Evolutionary conservation across 306 rosid species (phyloP).

Genomic region (Amphicarpaea edgeworthii): DNA sequence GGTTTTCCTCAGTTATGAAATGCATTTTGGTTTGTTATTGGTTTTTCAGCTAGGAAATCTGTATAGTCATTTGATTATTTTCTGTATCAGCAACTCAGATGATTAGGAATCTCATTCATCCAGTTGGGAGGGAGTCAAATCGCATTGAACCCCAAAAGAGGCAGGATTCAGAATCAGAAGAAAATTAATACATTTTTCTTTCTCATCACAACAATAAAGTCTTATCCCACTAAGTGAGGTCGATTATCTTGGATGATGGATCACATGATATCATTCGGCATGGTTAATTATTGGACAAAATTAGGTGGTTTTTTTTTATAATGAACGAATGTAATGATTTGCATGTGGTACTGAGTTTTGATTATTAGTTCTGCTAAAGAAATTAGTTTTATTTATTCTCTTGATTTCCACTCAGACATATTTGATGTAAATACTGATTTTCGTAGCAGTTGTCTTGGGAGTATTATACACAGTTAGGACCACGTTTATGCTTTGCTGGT

Average conservation of each 20-base stretch:
- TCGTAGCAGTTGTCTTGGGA: background rate
- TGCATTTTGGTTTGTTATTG: background rate
- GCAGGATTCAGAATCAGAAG: conserved; percentile 51
- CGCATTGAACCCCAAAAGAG: conserved; percentile 19
- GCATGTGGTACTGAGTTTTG: background rate
- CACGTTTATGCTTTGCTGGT: conserved; percentile 1
- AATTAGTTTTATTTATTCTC: background rate
- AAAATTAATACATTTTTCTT: conserved; percentile 32
- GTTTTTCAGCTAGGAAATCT: background rate
- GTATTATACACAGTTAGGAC: background rate
- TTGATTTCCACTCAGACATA: background rate
- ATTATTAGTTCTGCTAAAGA: background rate
- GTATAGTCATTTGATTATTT: conserved; percentile 9
- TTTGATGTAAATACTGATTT: conserved; percentile 4
- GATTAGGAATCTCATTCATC: conserved; percentile 44
- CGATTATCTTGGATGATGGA: too few species aligned
- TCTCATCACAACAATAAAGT: background rate
- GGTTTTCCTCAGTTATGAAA: background rate
- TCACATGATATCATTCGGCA: too few species aligned
- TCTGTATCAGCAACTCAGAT: conserved; percentile 49
- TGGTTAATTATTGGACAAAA: background rate
- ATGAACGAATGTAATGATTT: background rate
- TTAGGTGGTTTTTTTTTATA: background rate
- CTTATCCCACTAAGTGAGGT: too few species aligned
- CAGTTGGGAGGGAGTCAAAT: conserved; percentile 40